A percentile compares a stretch with the other conserved stretches of the same genome.
Conservation (phyloP, 2,329 filamentous ascomycete genomes). For the Stemphylium lycopersici region DNA sequence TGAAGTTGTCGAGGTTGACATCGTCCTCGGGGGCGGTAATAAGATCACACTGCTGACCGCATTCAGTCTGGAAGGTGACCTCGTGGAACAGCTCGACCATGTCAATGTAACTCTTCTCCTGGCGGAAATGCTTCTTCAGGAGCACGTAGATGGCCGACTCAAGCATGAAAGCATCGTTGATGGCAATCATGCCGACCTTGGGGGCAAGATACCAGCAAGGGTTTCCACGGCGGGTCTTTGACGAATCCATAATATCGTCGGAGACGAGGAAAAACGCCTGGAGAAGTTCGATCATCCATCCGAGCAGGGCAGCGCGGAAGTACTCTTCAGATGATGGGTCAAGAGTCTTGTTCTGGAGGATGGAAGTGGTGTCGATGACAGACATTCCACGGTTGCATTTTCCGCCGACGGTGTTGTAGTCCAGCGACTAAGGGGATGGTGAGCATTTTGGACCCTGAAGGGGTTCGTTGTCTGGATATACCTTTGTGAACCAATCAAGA, state of each 20-base stretch:
- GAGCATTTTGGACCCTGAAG: constrained; percentile 18
- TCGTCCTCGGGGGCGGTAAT: constrained; percentile 94
- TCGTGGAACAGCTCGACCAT: constrained; percentile 97
- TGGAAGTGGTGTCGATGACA: constrained; percentile 85
- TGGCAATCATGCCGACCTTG: constrained; percentile 91
- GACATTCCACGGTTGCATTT: constrained; percentile 99
- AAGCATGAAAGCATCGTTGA: constrained; percentile 98
- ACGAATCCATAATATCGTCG: constrained; percentile 98
- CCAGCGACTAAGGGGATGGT: constrained; percentile 66
- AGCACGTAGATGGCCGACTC: constrained; percentile 89
- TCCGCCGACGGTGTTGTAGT: constrained; percentile 87
- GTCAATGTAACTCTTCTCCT: constrained; percentile 86
- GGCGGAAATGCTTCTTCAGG: constrained; percentile 91
- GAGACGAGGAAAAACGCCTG: constrained; percentile 99
- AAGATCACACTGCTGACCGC: constrained; percentile 92
- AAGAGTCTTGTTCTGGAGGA: constrained; percentile 76
- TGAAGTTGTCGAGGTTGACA: constrained; percentile 94
- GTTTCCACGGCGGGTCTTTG: constrained; percentile 90
- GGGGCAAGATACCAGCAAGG: constrained; percentile 96
- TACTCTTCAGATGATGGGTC: constrained; percentile 74
- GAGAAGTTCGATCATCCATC: constrained; percentile 97
- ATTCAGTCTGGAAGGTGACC: constrained; percentile 88
- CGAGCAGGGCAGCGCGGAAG: constrained; percentile 84
- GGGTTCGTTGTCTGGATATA: constrained; percentile 45
- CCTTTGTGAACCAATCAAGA: constrained; percentile 84